Evolutionary conservation across 1,139 yeast species (phyloP), one percentile per base, ranked within the genome.

Genomic region (Tardiomyces blankii): DNA sequence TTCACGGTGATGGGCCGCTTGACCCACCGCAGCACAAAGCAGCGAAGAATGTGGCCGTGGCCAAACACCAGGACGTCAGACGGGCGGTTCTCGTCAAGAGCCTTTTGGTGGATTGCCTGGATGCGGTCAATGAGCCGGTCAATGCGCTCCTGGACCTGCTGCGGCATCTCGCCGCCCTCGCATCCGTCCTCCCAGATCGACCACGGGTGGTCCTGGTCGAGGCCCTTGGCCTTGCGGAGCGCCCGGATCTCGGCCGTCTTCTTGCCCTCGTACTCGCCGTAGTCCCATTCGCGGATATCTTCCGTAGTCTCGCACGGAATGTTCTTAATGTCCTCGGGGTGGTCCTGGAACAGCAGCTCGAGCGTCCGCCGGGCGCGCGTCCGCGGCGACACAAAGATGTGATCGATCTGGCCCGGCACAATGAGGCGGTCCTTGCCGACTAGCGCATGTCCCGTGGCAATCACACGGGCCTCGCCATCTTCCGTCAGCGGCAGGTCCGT

Each of bases 191-290:
- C 67, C 95, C 96, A 88, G 60, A 91, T 88, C 46, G 72, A 68
- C 96, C 96, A 89, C n/a, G 70, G 70, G 42, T 45, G 42, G 19
- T 53, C 57, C 27, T 57, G 49, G 33, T 56, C 80, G 43, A 84
- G 67, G 0, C 94, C 95, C 49, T 82, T 72, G 18, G 66, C 60
- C 42, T 68, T 67, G 57, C 96, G 75, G 53, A 77, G 62, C 11
- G 69, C 73, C 40, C 73, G 68, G 61, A 89, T 88, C 54, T 88
- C 78, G 13, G 68, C 64, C 1, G 95, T 83, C 47, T 72, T 64
- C 56, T 81, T 65, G 4, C 97, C 97, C 68, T 89, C 97, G 63
- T 89, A 89, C 57, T 85, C 93, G 54, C 97, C 97, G 59, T 89
- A 89, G 55, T 86, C 93, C 96, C 97, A 89, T 66, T 89, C 97